A percentile compares a stretch with the other conserved stretches of the same genome.
Conservation (phyloP, 192 early-diverging fungal species). For the Rhizophlyctis rosea region DNA sequence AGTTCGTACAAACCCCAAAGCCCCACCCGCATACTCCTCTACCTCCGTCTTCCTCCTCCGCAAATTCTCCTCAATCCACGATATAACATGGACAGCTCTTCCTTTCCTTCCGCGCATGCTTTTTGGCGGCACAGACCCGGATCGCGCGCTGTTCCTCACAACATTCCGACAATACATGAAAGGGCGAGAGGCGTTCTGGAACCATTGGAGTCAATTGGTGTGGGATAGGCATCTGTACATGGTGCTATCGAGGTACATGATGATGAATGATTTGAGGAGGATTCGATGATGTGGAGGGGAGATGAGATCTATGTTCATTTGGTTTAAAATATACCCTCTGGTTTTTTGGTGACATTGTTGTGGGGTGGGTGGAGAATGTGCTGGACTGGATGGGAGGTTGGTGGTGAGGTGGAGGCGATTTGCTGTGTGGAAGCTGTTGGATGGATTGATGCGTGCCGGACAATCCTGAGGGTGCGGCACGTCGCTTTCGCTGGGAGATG, state of each 20-base stretch:
- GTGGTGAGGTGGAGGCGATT: no score
- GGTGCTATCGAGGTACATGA: constrained; percentile 84
- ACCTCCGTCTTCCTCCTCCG: constrained; percentile 39
- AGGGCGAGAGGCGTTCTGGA: constrained; percentile 22
- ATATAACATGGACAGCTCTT: constrained; percentile 29
- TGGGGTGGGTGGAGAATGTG: no score
- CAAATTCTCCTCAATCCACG: constrained; percentile 55
- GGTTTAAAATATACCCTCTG: no score
- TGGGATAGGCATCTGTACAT: constrained; percentile 93
- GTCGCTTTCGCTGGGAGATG: no score
- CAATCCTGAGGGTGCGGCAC: no score
- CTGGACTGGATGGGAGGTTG: no score
- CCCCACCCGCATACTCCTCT: constrained; percentile 46
- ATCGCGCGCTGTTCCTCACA: constrained; percentile 18
- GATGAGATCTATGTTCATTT: no score
- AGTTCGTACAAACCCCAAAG: constrained; percentile 6
- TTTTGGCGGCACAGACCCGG: background rate
- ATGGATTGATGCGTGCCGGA: no score
- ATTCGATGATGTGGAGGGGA: constrained; percentile 31
- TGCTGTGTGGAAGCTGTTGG: no score
- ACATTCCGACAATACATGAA: constrained; percentile 6
- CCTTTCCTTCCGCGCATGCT: constrained; percentile 24
- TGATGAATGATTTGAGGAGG: constrained; percentile 65
- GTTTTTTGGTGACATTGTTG: no score
- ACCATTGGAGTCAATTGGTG: constrained; percentile 67